Conservation (phyloP, 768 basidiomycete genomes). For the Pholiota conissans region DNA sequence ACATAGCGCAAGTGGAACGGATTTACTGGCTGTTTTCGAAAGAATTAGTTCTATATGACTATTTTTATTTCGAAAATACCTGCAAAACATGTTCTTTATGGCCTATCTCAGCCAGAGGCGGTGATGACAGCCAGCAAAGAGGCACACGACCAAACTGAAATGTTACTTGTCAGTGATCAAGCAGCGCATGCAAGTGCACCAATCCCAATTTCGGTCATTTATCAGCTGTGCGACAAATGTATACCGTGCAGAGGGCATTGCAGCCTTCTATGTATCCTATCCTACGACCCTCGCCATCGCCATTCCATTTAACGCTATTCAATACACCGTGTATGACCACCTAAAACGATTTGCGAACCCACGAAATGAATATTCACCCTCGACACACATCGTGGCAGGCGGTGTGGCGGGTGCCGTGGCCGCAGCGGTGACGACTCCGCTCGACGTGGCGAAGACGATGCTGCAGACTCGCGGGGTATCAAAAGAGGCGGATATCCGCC, state of each 20-base stretch:
- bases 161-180: slow-evolving; percentile 78
- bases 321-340: slow-evolving; percentile 96
- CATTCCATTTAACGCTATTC: slow-evolving; percentile 97
- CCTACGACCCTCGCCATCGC: slow-evolving; percentile 97
- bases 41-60: too few relatives aligned
- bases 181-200: slow-evolving; percentile 98
- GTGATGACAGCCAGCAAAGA: too few relatives aligned
- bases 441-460: slow-evolving; percentile 97
- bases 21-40: too few relatives aligned
- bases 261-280: slow-evolving; percentile 97
- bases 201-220: slow-evolving; percentile 88
- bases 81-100: too few relatives aligned
- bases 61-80: too few relatives aligned
- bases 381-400: slow-evolving; percentile 89
- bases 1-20: too few relatives aligned
- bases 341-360: slow-evolving; percentile 88
- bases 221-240: slow-evolving; percentile 84
- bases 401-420: slow-evolving; percentile 93
- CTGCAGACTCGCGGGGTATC: slow-evolving; percentile 94
- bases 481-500: slow-evolving; percentile 81
- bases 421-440: slow-evolving; percentile 92
- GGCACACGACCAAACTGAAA: slow-evolving; percentile 3
- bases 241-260: slow-evolving; percentile 80
- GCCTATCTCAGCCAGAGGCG: too few relatives aligned
- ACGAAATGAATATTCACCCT: slow-evolving; percentile 83